Base-by-base conservation (phyloP, 163 green algal species). In the Chloroidium sp. region DNA sequence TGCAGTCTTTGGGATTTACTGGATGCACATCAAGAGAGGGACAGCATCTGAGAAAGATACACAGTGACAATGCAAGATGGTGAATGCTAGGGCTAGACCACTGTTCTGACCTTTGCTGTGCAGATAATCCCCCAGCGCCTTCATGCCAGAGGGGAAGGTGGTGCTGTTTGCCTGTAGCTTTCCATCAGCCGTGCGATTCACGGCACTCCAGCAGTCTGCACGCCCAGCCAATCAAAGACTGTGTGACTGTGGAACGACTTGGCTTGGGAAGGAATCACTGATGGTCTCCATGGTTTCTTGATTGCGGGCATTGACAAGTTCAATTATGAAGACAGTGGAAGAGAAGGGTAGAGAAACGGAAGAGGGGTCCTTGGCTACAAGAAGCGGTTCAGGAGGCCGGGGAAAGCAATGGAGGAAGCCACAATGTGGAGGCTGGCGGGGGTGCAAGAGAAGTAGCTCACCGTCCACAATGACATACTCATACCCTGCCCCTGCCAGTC, bases 121-220 rank as follows among this genome's bases (percentile, higher is more conserved):
- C 57, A 95, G 81, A 76, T 95, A 94, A 75, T 93, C 89, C 0
- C 74, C 90, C 60, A 96, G 82, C 0, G 85, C 86, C 78, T 92
- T 90, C 82, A 96, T 93, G 72, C 92, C 90, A 0, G 74, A 85
- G 13, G 91, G 92, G 82, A 96, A 95, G 72, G 85, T 87, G 62
- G 76, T 14, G 13, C 76, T 57, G 78, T 92, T 87, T 8, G 86
- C 86, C 12, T 87, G 13, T 58, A 95, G 88, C 61, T 61, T 74
- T 10, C 85, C 86, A 3, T 87, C 75, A 0, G 76, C 14, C 36
- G 79, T 83, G 1, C 90, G 86, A 62, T 87, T 80, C 67, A 82
- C 75, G 81, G 88, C 84, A 76, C 84, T 88, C 84, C 90, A 93
- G 60, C 87, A 89, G 67, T 93, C 89, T 84, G 81, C 64, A 59